These are phyloP conservation scores for Aurinia saxatilis DNA, from an alignment of 345 rosid genomes.

Conservation along the genomic window DNA sequence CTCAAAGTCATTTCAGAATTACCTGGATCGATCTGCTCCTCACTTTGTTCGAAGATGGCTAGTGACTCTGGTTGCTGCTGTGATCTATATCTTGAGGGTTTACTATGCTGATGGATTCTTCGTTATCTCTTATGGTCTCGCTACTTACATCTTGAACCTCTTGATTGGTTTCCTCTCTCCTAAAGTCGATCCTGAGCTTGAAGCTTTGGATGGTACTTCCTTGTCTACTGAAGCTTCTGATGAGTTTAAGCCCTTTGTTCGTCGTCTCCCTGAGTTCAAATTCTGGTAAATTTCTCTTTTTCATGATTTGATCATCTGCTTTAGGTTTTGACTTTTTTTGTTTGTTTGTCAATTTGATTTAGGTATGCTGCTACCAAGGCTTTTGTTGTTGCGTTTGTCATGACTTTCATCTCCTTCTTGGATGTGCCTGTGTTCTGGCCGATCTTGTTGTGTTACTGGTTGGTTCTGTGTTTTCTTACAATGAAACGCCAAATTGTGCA, in stretches of 20 bases:
- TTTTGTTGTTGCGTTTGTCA: constrained; percentile 53
- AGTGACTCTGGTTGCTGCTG: constrained; percentile 43
- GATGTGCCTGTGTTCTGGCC: constrained; percentile 96
- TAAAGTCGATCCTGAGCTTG: constrained; percentile 70
- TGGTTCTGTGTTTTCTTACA: constrained; percentile 63
- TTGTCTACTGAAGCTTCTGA: constrained; percentile 43
- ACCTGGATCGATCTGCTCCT: constrained; percentile 46
- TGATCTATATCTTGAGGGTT: constrained; percentile 49
- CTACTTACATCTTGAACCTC: constrained; percentile 69
- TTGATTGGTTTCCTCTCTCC: constrained; percentile 79
- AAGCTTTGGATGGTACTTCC: constrained; percentile 46
- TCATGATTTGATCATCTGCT: neutral
- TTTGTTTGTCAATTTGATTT: constrained; percentile 7
- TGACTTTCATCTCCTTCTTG: constrained; percentile 67
- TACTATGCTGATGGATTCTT: constrained; percentile 57
- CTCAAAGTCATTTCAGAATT: constrained; percentile 42
- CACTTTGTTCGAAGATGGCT: constrained; percentile 46
- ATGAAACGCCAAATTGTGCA: constrained; percentile 63
- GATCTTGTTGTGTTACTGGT: constrained; percentile 63
- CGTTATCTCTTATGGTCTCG: constrained; percentile 54
- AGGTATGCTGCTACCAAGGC: constrained; percentile 80
- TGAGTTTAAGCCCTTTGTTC: constrained; percentile 70
- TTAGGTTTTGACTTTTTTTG: neutral
- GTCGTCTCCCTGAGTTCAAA: constrained; percentile 81
- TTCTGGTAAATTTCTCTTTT: constrained; percentile 46